These are phyloP conservation scores for Ambrosiella cleistominuta DNA, from an alignment of 2,329 filamentous ascomycete genomes.

Conservation along the genomic window DNA sequence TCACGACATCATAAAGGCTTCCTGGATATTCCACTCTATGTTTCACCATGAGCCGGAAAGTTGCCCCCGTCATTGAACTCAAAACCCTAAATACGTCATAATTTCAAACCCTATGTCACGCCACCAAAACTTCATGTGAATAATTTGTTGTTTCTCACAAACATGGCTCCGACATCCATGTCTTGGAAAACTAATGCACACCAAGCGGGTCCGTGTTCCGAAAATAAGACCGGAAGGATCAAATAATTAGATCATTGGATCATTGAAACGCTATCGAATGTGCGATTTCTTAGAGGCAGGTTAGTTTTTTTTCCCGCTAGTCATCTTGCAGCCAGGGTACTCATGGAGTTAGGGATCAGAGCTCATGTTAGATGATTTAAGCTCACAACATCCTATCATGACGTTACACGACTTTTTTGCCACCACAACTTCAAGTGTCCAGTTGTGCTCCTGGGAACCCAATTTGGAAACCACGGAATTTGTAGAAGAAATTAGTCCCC, in stretches of 20 bases:
- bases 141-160: background rate
- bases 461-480: background rate
- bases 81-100: background rate
- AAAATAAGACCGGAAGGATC: background rate
- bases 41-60: background rate
- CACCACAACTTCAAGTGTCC: background rate
- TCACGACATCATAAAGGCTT: background rate
- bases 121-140: conserved; percentile 8
- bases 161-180: background rate
- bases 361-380: background rate
- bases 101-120: conserved; percentile 7
- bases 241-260: background rate
- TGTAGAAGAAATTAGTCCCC: background rate
- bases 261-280: background rate
- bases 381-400: background rate
- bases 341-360: no score
- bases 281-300: background rate
- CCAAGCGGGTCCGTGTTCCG: background rate
- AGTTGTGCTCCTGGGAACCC: background rate
- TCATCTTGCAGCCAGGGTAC: no score
- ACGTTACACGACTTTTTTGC: background rate
- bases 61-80: background rate
- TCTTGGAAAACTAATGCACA: background rate
- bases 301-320: background rate
- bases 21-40: background rate